Conservation (phyloP, 108 stramenopile species). For the Skeletonema marinoi region DNA sequence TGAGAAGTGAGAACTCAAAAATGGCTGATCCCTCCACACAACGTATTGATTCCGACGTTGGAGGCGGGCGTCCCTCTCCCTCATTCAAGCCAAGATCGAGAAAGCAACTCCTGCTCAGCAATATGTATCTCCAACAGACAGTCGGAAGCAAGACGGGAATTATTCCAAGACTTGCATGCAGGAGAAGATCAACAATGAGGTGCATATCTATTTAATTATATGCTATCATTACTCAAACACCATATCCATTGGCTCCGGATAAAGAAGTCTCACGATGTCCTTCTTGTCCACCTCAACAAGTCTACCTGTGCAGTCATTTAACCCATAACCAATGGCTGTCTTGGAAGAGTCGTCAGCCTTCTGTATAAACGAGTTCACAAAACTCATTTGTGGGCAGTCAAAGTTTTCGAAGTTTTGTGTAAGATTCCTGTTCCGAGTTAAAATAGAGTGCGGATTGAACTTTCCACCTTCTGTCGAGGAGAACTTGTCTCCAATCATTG, state of each 20-base stretch:
- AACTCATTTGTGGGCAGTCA: conserved; percentile 58
- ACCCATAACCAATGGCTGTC: conserved; percentile 56
- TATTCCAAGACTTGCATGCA: too few species aligned
- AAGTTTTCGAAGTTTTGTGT: conserved; percentile 35
- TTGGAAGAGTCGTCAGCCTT: conserved; percentile 38
- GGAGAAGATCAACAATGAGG: too few species aligned
- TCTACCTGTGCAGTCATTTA: conserved; percentile 62
- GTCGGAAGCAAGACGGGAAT: too few species aligned
- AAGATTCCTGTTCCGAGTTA: conserved; percentile 29
- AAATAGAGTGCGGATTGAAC: conserved; percentile 36
- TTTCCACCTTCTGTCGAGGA: conserved; percentile 24
- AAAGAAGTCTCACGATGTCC: conserved; percentile 45
- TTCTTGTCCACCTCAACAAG: conserved; percentile 50
- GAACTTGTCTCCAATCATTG: conserved; percentile 7
- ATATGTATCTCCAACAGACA: too few species aligned
- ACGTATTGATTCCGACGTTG: too few species aligned
- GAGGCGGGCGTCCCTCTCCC: too few species aligned
- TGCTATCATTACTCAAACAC: conserved; percentile 12
- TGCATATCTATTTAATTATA: too few species aligned
- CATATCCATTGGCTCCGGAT: conserved; percentile 41
- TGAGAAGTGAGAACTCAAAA: too few species aligned
- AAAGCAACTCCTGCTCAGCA: too few species aligned
- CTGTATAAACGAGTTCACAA: conserved; percentile 50
- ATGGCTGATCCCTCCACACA: too few species aligned
- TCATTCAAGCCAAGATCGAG: too few species aligned